These are phyloP conservation scores for Trichophyton mentagrophytes DNA, from an alignment of 2,329 filamentous ascomycete genomes.

Conservation along the genomic window DNA sequence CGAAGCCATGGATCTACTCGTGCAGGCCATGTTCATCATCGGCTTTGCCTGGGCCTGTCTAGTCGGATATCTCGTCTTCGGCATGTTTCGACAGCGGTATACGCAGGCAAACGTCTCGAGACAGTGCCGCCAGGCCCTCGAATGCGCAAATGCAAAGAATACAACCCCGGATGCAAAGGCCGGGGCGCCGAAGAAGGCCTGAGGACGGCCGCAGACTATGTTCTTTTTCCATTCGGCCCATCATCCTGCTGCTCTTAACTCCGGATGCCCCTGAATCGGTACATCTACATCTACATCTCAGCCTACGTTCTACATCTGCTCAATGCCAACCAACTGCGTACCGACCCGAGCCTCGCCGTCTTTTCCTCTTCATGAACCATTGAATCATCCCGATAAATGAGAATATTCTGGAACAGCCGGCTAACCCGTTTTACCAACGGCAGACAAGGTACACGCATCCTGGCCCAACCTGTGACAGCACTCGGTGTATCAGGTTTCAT, in stretches of 20 bases:
- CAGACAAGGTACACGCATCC: neutral
- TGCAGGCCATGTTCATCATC: constrained; percentile 13
- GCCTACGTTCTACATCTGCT: too few relatives aligned
- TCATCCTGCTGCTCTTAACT: too few relatives aligned
- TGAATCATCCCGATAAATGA: neutral
- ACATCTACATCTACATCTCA: neutral
- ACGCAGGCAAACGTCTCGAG: constrained; percentile 5
- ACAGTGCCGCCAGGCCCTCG: constrained; percentile 1
- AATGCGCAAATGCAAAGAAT: neutral
- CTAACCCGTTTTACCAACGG: neutral
- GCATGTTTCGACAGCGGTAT: constrained; percentile 14
- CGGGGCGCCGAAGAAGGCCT: constrained; percentile 12
- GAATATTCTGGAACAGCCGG: neutral
- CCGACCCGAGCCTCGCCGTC: neutral
- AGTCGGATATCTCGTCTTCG: constrained; percentile 14
- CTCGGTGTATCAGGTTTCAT: constrained; percentile 1
- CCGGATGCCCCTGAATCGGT: neutral
- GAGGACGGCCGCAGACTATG: neutral
- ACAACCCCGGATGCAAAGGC: constrained; percentile 8
- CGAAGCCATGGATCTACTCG: constrained; percentile 11
- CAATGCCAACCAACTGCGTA: too few relatives aligned
- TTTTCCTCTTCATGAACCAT: neutral
- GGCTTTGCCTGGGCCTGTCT: constrained; percentile 13
- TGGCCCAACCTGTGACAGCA: neutral
- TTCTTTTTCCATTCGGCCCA: too few relatives aligned